Percentiles rank a stretch among this genome's conserved stretches.
These are phyloP conservation scores for Cladophialophora carrionii DNA, from an alignment of 2,329 filamentous ascomycete genomes.

Conservation along the genomic window DNA sequence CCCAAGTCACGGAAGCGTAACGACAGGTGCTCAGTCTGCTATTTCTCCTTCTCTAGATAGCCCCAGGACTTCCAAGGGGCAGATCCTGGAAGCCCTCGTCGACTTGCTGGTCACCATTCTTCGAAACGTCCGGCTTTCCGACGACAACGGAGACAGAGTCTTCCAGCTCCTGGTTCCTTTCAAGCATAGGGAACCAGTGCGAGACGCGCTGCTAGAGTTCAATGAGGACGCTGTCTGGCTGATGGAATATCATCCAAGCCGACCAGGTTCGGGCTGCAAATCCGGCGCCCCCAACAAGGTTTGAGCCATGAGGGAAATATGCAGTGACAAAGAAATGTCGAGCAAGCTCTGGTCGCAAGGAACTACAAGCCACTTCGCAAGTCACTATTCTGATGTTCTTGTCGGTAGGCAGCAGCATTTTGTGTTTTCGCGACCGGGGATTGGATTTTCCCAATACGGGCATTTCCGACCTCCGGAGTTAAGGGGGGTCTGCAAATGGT, in stretches of 20 bases:
- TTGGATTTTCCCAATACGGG: not conserved
- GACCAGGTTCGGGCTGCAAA: not conserved
- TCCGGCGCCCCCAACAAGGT: not conserved
- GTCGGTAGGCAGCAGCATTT: not conserved
- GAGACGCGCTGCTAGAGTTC: conserved; percentile 26
- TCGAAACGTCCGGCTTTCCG: conserved; percentile 46
- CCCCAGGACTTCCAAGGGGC: conserved; percentile 20
- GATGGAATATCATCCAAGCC: not conserved
- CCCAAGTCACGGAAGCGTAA: not conserved
- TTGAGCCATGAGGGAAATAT: not conserved
- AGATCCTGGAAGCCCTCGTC: conserved; percentile 33
- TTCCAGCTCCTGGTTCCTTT: conserved; percentile 43
- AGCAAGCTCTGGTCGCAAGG: not conserved
- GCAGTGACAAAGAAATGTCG: not conserved
- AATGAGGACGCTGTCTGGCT: conserved; percentile 39
- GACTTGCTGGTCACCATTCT: conserved; percentile 47
- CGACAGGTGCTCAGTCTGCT: not conserved
- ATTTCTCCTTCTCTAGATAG: conserved; percentile 1
- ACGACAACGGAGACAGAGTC: conserved; percentile 48
- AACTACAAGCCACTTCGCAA: not conserved
- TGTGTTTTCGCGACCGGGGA: not conserved
- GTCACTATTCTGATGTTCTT: not conserved
- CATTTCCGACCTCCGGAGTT: conserved; percentile 15
- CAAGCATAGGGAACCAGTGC: conserved; percentile 18
- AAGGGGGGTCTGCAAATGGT: conserved; percentile 1